These are phyloP conservation scores for Xerophyta viscosa DNA, from an alignment of 106 monocot genomes.

Conservation along the genomic window DNA sequence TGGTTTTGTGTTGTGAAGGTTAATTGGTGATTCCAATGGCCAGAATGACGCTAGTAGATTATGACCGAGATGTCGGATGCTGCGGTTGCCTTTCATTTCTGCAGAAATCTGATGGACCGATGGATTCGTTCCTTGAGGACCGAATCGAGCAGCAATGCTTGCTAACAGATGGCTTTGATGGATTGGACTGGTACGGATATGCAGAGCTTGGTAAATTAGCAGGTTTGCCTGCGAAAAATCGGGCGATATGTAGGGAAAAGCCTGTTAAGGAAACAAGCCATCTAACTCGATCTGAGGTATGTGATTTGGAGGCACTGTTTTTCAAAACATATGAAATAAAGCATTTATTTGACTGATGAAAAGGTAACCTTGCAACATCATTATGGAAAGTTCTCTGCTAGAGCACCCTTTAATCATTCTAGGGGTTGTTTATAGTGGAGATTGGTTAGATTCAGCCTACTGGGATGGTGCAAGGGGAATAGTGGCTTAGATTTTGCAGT, in stretches of 20 bases:
- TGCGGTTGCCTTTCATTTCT: background rate
- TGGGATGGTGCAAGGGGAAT: no score
- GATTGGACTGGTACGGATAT: background rate
- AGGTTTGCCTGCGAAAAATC: background rate
- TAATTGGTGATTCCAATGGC: background rate
- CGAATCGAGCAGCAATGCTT: background rate
- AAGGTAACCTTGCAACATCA: no score
- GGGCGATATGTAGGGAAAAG: constrained; percentile 1
- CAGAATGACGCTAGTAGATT: background rate
- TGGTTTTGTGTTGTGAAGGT: background rate
- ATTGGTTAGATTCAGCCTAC: no score
- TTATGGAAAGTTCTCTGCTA: no score
- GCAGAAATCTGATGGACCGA: background rate
- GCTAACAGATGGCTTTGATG: constrained; percentile 1
- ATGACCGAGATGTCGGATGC: background rate
- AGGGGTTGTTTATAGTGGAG: no score
- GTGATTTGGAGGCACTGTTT: no score
- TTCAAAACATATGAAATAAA: no score
- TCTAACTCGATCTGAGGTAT: background rate
- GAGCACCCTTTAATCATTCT: no score
- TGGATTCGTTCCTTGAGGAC: constrained; percentile 2
- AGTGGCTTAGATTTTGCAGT: no score
- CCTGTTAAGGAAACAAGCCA: constrained; percentile 1
- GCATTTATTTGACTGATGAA: no score
- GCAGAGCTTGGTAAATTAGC: background rate